A percentile compares a stretch with the other conserved stretches of the same genome.
Evolutionary conservation across 768 basidiomycete genomes (phyloP).

Genomic region (Suillus weaverae): DNA sequence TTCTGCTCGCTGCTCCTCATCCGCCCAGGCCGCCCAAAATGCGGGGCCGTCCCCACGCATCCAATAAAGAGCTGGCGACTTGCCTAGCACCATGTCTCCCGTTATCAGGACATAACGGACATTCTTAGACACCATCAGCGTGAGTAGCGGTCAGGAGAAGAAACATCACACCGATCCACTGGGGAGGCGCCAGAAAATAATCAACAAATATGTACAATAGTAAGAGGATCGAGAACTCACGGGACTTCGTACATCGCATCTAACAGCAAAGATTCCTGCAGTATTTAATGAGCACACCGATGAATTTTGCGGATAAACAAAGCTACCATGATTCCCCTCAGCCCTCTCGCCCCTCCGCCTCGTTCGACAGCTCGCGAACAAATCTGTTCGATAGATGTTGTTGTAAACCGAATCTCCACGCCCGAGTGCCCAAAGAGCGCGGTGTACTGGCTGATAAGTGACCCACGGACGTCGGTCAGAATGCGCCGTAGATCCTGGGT

Average conservation of each 20-base stretch:
- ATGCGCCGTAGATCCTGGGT: slow-evolving; percentile 84
- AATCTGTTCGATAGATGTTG: slow-evolving; percentile 75
- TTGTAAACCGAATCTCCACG: slow-evolving; percentile 85
- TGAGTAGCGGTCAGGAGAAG: not conserved
- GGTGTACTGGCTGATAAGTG: slow-evolving; percentile 86
- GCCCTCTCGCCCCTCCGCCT: slow-evolving; percentile 88
- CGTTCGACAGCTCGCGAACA: slow-evolving; percentile 75
- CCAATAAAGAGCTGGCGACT: slow-evolving; percentile 73
- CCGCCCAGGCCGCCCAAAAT: slow-evolving; percentile 80
- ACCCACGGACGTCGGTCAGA: slow-evolving; percentile 89
- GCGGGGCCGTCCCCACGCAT: slow-evolving; percentile 59
- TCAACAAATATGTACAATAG: slow-evolving; percentile 4
- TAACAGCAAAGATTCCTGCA: slow-evolving; percentile 76
- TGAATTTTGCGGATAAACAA: slow-evolving; percentile 3
- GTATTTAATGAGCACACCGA: slow-evolving; percentile 3
- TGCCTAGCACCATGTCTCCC: slow-evolving; percentile 65
- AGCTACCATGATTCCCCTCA: slow-evolving; percentile 82
- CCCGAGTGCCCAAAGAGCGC: slow-evolving; percentile 82
- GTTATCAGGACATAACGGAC: slow-evolving; percentile 83
- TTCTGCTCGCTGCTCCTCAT: slow-evolving; percentile 48
- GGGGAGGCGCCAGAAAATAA: slow-evolving; percentile 10
- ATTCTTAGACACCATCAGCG: slow-evolving; percentile 43
- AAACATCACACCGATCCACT: slow-evolving; percentile 64
- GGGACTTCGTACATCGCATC: slow-evolving; percentile 94
- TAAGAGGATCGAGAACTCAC: slow-evolving; percentile 48